phyloP scores from a whole-genome alignment of 441 rosid genomes.

The Aleurites moluccanus region DNA sequence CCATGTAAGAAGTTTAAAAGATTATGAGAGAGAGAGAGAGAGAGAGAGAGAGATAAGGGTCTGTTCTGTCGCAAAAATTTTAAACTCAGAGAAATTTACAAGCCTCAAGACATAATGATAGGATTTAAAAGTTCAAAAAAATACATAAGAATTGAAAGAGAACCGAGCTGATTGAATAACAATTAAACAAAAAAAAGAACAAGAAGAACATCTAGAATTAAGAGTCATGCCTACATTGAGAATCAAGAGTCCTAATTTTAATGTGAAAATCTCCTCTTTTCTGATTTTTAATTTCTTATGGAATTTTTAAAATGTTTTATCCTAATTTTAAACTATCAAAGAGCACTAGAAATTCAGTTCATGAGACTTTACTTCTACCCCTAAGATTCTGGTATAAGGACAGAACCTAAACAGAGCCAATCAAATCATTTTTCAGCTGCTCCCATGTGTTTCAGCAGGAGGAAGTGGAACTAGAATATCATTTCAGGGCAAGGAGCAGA shows the following conservation, averaged over 20 bases:
- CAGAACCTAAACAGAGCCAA: neutral
- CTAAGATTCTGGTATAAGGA: neutral
- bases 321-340: neutral
- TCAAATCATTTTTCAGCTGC: neutral
- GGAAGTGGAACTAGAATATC: neutral
- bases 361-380: no score
- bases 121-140: no score
- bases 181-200: no score
- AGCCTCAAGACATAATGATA: no score
- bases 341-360: neutral
- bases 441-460: neutral
- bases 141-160: no score
- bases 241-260: neutral
- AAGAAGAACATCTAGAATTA: neutral
- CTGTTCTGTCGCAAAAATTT: neutral
- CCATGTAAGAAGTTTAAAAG: neutral
- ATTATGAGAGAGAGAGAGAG: neutral
- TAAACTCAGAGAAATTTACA: no score
- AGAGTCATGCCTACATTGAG: neutral
- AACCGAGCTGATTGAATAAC: neutral
- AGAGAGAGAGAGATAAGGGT: neutral
- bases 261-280: neutral
- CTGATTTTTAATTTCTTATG: neutral
- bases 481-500: neutral
- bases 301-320: neutral